These are phyloP conservation scores for Cymbidium sinense DNA, from an alignment of 106 monocot species.

Conservation along the genomic window DNA sequence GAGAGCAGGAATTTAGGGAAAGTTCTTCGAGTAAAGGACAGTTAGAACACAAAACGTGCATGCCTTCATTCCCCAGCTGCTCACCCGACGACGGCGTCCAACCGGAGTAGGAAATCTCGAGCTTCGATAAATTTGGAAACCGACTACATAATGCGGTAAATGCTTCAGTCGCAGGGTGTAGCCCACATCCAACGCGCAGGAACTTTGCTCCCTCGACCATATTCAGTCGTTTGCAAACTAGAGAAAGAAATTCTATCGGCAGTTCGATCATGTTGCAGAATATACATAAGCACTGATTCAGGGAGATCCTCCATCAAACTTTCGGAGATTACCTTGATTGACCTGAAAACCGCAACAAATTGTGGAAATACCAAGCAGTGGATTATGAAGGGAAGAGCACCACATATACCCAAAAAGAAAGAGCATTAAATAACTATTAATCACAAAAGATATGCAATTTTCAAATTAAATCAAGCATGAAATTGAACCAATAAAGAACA, in stretches of 20 bases:
- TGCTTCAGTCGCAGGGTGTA: conserved; percentile 49
- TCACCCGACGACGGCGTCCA: conserved; percentile 50
- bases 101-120: conserved; percentile 67
- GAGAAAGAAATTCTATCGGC: conserved; percentile 44
- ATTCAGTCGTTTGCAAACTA: conserved; percentile 41
- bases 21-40: conserved; percentile 48
- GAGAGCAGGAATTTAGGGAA: conserved; percentile 66
- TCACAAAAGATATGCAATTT: too few relatives aligned
- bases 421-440: too few relatives aligned
- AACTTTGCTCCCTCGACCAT: conserved; percentile 27
- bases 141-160: conserved; percentile 44
- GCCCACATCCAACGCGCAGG: conserved; percentile 48
- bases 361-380: too few relatives aligned
- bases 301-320: conserved; percentile 61
- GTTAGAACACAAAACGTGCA: conserved; percentile 44
- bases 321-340: background rate
- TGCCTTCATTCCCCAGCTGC: conserved; percentile 59
- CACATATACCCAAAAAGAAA: too few relatives aligned
- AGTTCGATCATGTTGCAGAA: conserved; percentile 33
- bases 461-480: too few relatives aligned
- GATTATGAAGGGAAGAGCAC: too few relatives aligned
- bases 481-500: too few relatives aligned
- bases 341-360: too few relatives aligned
- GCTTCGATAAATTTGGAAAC: conserved; percentile 41
- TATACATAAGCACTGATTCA: conserved; percentile 35